phyloP scores from a whole-genome alignment of 1,284 basidiomycete genomes.

The Leccinum griseonigrum region DNA sequence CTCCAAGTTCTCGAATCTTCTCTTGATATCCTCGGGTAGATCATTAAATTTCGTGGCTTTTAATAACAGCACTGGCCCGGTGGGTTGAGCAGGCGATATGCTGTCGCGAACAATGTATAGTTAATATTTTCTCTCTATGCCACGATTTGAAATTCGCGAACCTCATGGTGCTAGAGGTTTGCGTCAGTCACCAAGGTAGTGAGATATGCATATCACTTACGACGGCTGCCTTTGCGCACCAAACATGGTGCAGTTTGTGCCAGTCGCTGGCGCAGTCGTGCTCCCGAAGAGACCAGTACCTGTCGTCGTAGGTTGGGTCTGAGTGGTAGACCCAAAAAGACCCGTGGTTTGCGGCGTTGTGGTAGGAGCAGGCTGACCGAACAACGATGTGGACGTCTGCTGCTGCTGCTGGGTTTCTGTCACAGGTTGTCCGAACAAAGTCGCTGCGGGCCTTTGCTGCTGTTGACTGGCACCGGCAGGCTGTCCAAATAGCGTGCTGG shows the following conservation, averaged over 20 bases:
- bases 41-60: conserved; percentile 84
- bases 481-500: conserved; percentile 4
- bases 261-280: conserved; percentile 27
- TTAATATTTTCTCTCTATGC: neutral
- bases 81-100: conserved; percentile 27
- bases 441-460: conserved; percentile 19
- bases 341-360: conserved; percentile 16
- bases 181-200: conserved; percentile 2
- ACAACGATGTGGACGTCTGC: conserved; percentile 20
- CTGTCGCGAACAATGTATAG: conserved; percentile 8
- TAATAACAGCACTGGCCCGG: conserved; percentile 52
- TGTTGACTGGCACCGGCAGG: conserved; percentile 26
- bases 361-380: conserved; percentile 20
- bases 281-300: conserved; percentile 29
- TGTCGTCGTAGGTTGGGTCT: conserved; percentile 27
- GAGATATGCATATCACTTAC: conserved; percentile 17
- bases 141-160: conserved; percentile 6
- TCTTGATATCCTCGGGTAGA: conserved; percentile 67
- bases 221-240: conserved; percentile 38
- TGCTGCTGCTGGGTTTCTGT: conserved; percentile 30
- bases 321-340: conserved; percentile 25
- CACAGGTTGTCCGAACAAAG: conserved; percentile 30
- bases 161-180: conserved; percentile 26
- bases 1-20: conserved; percentile 70
- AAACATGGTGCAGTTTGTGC: conserved; percentile 35